A percentile compares a stretch with the other conserved stretches of the same genome.
phyloP scores from a whole-genome alignment of 176 grass and related monocot genomes.

The Cenchrus americanus region DNA sequence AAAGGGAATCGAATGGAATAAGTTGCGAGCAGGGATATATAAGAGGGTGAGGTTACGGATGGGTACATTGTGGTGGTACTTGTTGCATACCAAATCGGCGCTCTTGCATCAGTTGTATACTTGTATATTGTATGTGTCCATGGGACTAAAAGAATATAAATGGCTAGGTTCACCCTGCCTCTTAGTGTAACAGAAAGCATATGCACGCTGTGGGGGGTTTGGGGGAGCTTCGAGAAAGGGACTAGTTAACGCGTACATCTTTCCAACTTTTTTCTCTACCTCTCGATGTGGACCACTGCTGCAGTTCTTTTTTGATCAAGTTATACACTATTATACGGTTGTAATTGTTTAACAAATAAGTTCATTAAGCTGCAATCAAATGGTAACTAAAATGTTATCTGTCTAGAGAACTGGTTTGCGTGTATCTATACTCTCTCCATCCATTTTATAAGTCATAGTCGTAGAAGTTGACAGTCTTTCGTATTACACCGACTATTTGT shows the following conservation, averaged over 20 bases:
- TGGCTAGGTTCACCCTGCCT: neutral
- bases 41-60: neutral
- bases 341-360: neutral
- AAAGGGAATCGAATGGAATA: neutral
- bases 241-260: neutral
- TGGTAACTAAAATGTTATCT: neutral
- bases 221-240: neutral
- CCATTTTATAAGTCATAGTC: too few relatives aligned
- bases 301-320: neutral
- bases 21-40: neutral
- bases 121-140: neutral
- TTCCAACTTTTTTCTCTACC: neutral
- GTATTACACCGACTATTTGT: too few relatives aligned
- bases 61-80: constrained; percentile 8
- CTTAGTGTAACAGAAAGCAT: neutral
- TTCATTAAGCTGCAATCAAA: neutral
- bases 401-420: neutral
- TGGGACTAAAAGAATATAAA: neutral
- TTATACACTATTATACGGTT: neutral
- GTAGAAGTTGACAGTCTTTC: too few relatives aligned
- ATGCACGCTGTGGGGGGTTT: too few relatives aligned
- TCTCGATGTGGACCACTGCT: neutral
- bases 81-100: constrained; percentile 2
- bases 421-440: neutral
- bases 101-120: neutral